Evolutionary conservation across 2,329 filamentous ascomycete genomes (phyloP).

Genomic region (Cytospora schulzeri): DNA sequence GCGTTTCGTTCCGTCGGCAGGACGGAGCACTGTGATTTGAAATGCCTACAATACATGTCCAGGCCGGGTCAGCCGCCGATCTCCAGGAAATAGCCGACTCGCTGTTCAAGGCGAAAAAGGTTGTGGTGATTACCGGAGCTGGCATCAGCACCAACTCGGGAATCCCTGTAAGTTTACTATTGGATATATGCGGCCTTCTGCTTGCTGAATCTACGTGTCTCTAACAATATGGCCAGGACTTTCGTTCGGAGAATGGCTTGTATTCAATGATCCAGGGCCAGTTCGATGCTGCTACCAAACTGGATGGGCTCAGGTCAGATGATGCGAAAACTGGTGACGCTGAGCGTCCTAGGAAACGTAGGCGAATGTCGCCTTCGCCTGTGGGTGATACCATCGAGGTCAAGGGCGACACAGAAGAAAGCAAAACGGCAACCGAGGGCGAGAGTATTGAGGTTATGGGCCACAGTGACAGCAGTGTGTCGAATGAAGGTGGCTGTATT

Average conservation of each 20-base stretch:
- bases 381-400: constrained; percentile 27
- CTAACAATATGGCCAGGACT: constrained; percentile 54
- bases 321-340: constrained; percentile 31
- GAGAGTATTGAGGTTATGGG: constrained; percentile 4
- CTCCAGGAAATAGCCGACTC: constrained; percentile 68
- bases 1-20: background rate
- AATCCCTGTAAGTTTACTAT: constrained; percentile 61
- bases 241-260: constrained; percentile 71
- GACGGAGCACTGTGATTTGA: constrained; percentile 30
- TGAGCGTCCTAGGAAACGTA: constrained; percentile 33
- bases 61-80: constrained; percentile 51
- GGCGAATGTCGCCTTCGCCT: constrained; percentile 17
- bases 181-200: background rate
- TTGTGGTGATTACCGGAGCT: constrained; percentile 72
- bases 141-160: constrained; percentile 77
- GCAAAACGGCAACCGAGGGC: background rate
- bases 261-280: constrained; percentile 73
- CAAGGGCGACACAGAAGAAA: background rate
- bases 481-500: background rate
- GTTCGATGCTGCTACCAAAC: constrained; percentile 56
- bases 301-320: constrained; percentile 32
- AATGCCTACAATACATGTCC: constrained; percentile 63
- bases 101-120: constrained; percentile 65
- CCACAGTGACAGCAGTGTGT: background rate
- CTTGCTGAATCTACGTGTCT: constrained; percentile 11